Conservation (phyloP, 1,284 basidiomycete species). For the Ustilago vetiveriae region DNA sequence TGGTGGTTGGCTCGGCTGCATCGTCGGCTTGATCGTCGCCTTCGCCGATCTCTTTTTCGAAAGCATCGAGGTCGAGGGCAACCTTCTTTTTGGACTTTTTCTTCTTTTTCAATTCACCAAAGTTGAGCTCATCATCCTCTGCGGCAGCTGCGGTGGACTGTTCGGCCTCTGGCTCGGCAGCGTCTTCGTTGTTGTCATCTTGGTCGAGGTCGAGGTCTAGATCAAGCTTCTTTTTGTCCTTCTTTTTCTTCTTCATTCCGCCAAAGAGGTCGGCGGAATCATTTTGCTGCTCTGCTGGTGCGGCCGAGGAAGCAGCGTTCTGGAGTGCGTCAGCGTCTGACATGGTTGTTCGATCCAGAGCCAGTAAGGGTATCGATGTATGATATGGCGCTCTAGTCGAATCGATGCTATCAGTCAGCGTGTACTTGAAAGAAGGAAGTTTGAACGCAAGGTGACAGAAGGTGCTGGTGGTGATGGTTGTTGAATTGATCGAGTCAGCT, state of each 20-base stretch:
- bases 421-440: no score
- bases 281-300: constrained; percentile 67
- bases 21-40: constrained; percentile 70
- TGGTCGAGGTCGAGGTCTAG: constrained; percentile 69
- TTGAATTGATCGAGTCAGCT: not conserved
- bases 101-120: constrained; percentile 72
- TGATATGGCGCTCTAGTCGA: no score
- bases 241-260: constrained; percentile 87
- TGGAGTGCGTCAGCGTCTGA: constrained; percentile 27
- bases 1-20: constrained; percentile 25
- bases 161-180: constrained; percentile 42
- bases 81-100: constrained; percentile 67
- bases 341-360: no score
- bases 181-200: constrained; percentile 50
- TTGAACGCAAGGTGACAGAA: no score
- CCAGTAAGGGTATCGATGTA: no score
- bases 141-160: constrained; percentile 34
- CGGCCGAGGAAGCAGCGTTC: constrained; percentile 20
- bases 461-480: not conserved
- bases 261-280: constrained; percentile 85
- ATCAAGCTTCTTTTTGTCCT: constrained; percentile 87
- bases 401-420: no score
- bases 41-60: constrained; percentile 67
- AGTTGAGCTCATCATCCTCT: constrained; percentile 67
- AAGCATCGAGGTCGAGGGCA: constrained; percentile 67